A percentile compares a stretch with the other conserved stretches of the same genome.
Conservation (phyloP, 441 rosid genomes). For the Eugenia klotzschiana region DNA sequence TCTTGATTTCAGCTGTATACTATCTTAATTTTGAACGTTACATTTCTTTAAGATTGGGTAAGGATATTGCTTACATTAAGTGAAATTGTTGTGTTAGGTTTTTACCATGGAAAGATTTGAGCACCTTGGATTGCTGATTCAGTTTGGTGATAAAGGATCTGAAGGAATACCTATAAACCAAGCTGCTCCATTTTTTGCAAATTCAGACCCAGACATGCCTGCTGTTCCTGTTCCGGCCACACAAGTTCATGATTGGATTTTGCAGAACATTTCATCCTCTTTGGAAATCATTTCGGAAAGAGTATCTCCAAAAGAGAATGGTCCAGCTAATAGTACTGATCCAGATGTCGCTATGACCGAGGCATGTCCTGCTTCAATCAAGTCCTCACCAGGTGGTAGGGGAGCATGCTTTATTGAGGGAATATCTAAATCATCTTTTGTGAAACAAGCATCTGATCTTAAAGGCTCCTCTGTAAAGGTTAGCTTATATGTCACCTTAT, state of each 20-base stretch:
- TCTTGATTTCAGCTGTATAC: neutral
- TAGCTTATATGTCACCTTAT: constrained; percentile 6
- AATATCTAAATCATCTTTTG: constrained; percentile 74
- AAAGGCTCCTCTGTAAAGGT: constrained; percentile 92
- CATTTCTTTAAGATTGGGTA: neutral
- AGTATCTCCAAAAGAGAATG: constrained; percentile 78
- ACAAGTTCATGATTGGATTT: constrained; percentile 88
- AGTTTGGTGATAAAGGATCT: constrained; percentile 79
- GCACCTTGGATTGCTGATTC: constrained; percentile 91
- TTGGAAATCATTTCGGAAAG: constrained; percentile 71
- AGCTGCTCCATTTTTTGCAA: constrained; percentile 87
- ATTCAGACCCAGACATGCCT: constrained; percentile 98
- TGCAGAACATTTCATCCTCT: constrained; percentile 61
- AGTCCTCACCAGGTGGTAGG: constrained; percentile 45
- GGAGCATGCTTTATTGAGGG: constrained; percentile 82
- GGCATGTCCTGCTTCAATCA: constrained; percentile 55
- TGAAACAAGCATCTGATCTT: constrained; percentile 79
- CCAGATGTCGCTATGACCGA: constrained; percentile 89
- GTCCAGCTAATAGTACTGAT: constrained; percentile 54
- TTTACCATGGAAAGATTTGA: constrained; percentile 82
- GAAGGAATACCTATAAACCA: constrained; percentile 72
- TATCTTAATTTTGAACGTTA: neutral
- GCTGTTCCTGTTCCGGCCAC: constrained; percentile 83
- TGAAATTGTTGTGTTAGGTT: constrained; percentile 36
- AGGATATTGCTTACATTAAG: neutral